A percentile compares a stretch with the other conserved stretches of the same genome.
Evolutionary conservation across 164 flowering plant species (phyloP).

Genomic region (Houttuynia cordata): DNA sequence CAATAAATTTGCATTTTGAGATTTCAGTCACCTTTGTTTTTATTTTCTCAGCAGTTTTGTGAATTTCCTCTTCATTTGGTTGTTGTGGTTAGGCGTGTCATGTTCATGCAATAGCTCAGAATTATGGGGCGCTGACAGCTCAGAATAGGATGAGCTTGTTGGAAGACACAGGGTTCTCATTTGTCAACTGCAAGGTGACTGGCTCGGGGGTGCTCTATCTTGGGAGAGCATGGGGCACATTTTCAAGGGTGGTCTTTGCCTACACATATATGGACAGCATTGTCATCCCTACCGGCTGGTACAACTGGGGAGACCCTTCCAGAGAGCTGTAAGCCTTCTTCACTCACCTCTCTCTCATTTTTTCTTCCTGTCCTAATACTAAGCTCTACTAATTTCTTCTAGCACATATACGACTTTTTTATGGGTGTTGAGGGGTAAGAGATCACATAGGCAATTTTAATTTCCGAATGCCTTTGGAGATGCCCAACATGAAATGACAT

Average conservation of each 20-base stretch:
- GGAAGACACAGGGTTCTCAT: slow-evolving; percentile 93
- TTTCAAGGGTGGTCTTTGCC: slow-evolving; percentile 90
- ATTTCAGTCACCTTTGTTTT: too few relatives aligned
- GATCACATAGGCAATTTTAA: too few relatives aligned
- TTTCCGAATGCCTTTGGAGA: too few relatives aligned
- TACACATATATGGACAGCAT: slow-evolving; percentile 92
- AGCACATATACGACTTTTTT: background rate
- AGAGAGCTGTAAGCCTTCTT: slow-evolving; percentile 52
- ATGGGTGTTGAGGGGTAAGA: too few relatives aligned
- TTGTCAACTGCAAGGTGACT: slow-evolving; percentile 88
- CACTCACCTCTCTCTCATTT: background rate
- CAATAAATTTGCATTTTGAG: too few relatives aligned
- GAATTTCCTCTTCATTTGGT: background rate
- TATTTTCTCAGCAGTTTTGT: too few relatives aligned
- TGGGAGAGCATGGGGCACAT: slow-evolving; percentile 98
- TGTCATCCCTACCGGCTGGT: slow-evolving; percentile 90
- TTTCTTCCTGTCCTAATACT: background rate
- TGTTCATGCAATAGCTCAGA: slow-evolving; percentile 81
- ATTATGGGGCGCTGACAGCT: slow-evolving; percentile 79
- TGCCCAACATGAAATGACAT: too few relatives aligned
- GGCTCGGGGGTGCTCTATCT: slow-evolving; percentile 91
- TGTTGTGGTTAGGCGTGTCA: slow-evolving; percentile 56
- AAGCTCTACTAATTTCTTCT: background rate
- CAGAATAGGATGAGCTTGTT: slow-evolving; percentile 66
- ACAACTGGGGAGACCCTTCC: slow-evolving; percentile 94